These are phyloP conservation scores for Prunus yedoensis DNA, from an alignment of 331 rosid species.

Conservation along the genomic window DNA sequence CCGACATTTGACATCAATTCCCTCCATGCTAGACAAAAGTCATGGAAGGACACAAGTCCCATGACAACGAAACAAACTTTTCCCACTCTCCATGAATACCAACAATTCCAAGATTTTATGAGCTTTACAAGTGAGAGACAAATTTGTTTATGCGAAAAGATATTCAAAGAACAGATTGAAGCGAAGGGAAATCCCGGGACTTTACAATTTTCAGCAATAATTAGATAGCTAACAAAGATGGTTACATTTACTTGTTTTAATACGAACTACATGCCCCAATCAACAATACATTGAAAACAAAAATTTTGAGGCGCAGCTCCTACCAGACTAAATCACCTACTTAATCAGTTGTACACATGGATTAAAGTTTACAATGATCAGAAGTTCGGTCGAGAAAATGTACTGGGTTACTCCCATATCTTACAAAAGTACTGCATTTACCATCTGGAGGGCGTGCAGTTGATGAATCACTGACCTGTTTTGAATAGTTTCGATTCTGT, in stretches of 20 bases:
- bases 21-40: background rate
- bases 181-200: background rate
- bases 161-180: background rate
- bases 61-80: background rate
- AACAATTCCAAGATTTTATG: background rate
- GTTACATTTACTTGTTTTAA: slow-evolving; percentile 4
- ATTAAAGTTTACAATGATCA: slow-evolving; percentile 43
- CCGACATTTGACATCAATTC: too few relatives aligned
- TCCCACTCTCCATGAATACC: background rate
- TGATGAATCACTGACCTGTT: slow-evolving; percentile 35
- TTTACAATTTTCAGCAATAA: slow-evolving; percentile 6
- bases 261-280: slow-evolving; percentile 46
- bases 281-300: slow-evolving; percentile 44
- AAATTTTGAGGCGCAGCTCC: slow-evolving; percentile 58
- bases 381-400: slow-evolving; percentile 37
- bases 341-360: slow-evolving; percentile 32
- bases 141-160: too few relatives aligned
- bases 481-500: slow-evolving; percentile 34
- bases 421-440: slow-evolving; percentile 45
- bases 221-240: slow-evolving; percentile 18
- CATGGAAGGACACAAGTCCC: too few relatives aligned
- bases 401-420: slow-evolving; percentile 49
- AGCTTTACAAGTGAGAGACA: too few relatives aligned
- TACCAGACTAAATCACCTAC: slow-evolving; percentile 43
- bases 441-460: slow-evolving; percentile 29